Evolutionary conservation across 2,329 filamentous ascomycete species (phyloP).

Genomic region (Colletotrichum lini): DNA sequence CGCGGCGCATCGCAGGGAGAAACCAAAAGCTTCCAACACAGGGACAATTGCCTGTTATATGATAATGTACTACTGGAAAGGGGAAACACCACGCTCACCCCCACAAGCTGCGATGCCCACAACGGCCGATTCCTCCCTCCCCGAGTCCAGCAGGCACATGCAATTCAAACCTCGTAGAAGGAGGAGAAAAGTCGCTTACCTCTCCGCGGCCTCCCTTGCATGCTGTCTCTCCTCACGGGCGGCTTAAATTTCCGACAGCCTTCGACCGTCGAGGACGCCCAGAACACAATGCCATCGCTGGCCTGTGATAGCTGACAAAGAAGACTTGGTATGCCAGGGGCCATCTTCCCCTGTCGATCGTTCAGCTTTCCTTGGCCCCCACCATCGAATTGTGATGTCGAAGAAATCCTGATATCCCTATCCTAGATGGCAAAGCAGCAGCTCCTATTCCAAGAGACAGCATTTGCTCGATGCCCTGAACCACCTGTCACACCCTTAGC

Average conservation of each 20-base stretch:
- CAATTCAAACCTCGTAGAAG: background rate
- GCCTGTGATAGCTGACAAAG: slow-evolving; percentile 28
- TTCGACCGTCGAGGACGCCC: background rate
- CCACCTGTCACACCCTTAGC: slow-evolving; percentile 14
- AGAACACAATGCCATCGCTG: slow-evolving; percentile 19
- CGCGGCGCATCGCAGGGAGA: slow-evolving; percentile 20
- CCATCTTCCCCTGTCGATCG: slow-evolving; percentile 41
- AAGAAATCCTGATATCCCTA: slow-evolving; percentile 15
- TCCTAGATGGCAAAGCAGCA: slow-evolving; percentile 33
- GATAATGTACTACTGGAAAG: background rate
- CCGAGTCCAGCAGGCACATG: background rate
- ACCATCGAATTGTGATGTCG: slow-evolving; percentile 26
- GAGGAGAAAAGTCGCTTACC: slow-evolving; percentile 3
- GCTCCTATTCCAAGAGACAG: slow-evolving; percentile 12
- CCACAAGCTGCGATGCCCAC: background rate
- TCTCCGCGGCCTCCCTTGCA: slow-evolving; percentile 30
- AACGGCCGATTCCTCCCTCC: background rate
- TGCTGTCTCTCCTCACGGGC: slow-evolving; percentile 3
- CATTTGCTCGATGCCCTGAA: slow-evolving; percentile 5
- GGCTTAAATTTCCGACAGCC: slow-evolving; percentile 18
- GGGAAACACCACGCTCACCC: background rate
- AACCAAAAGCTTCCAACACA: slow-evolving; percentile 1
- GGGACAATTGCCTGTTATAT: slow-evolving; percentile 1
- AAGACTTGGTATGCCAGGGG: slow-evolving; percentile 31
- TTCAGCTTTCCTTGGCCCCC: background rate